Evolutionary conservation across 495 filamentous ascomycete species (phyloP), one percentile per base, ranked within the genome.

Genomic region (Aspergillus bridgeri): DNA sequence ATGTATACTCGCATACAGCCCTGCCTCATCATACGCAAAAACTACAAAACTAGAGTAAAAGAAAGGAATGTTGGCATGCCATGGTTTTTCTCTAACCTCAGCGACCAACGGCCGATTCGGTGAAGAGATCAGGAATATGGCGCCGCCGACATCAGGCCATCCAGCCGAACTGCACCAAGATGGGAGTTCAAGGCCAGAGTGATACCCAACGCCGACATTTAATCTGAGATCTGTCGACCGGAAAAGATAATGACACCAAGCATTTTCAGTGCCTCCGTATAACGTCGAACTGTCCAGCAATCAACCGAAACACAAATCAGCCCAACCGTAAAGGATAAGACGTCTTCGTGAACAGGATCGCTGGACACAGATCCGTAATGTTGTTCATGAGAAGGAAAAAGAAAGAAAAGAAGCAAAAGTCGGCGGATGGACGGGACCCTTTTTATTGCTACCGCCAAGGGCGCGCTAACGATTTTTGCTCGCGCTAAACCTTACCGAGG

Each of bases 221-320:
- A 67, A 69, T 96, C 86, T 95, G 66, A 87, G 85, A 93, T 85
- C 86, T 92, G 91, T 95, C 89, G 88, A 89, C 86, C 80, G 88
- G 91, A 90, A 80, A 91, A 87, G 61, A 56, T 87, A 65, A 6
- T 3, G 82, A 87, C 87, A 90, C 83, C 86, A 91, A 81, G 72
- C 57, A 62, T 67, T 66, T 64, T 64, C 68, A 74, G 79, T 89
- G 89, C 86, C 89, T 92, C 91, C 90, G 81, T 90, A 72, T 67
- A 74, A 80, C 80, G 88, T 87, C 88, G 88, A 91, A 82, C 86
- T 93, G 89, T 80, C 79, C 85, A 87, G 81, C 75, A 78, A 79
- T 89, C 89, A 76, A 93, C 88, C 85, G 83, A 75, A 75, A 74
- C 83, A 81, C 80, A 74, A 64, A 57, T 60, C 43, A 56, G 13